Evolutionary conservation across 495 filamentous ascomycete species (phyloP).

Genomic region (Penicillium waksmanii): DNA sequence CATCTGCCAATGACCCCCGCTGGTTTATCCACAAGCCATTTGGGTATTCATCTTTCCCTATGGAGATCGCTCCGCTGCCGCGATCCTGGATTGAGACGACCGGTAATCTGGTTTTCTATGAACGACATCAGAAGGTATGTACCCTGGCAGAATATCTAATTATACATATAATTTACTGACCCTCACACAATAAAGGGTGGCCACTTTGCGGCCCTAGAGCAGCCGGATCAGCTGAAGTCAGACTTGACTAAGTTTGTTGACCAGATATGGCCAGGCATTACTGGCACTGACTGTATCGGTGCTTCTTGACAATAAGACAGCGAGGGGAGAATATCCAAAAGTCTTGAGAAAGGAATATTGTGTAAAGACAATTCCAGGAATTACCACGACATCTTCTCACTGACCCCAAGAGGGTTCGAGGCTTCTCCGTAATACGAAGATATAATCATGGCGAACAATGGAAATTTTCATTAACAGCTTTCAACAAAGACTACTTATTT

Average conservation of each 20-base stretch:
- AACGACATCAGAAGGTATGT: slow-evolving; percentile 46
- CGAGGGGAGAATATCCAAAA: no score
- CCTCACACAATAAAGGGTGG: no score
- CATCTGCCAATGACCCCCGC: slow-evolving; percentile 27
- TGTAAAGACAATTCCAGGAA: no score
- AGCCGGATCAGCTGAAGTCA: slow-evolving; percentile 53
- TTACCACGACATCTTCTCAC: no score
- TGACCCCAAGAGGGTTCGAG: no score
- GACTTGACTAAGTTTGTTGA: slow-evolving; percentile 64
- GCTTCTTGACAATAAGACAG: no score
- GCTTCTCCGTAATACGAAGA: no score
- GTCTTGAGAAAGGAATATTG: no score
- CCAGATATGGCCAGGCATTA: slow-evolving; percentile 46
- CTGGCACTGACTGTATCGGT: no score
- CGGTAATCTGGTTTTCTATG: slow-evolving; percentile 51
- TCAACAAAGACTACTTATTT: no score
- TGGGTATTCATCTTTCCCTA: slow-evolving; percentile 61
- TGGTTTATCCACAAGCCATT: slow-evolving; percentile 57
- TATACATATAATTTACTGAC: not conserved
- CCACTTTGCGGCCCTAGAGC: slow-evolving; percentile 66
- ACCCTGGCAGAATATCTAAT: not conserved
- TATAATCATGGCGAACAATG: no score
- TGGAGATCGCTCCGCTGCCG: slow-evolving; percentile 56
- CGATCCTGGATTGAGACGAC: slow-evolving; percentile 53
- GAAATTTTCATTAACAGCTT: no score